These are phyloP conservation scores for Xylaria sp. DNA, from an alignment of 2,329 filamentous ascomycete species.

Conservation along the genomic window DNA sequence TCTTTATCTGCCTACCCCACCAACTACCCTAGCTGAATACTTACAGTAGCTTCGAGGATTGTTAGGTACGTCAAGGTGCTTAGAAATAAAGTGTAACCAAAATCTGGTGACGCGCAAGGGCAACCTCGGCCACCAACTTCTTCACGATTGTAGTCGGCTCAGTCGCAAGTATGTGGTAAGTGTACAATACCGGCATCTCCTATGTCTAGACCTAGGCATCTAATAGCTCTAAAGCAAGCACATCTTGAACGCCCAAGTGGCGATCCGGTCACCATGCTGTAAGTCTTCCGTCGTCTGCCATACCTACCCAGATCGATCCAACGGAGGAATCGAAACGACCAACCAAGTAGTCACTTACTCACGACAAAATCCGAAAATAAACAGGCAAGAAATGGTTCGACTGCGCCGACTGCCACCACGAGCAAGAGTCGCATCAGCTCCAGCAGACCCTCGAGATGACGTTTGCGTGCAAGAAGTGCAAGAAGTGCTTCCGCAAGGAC, in stretches of 20 bases:
- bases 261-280: conserved; percentile 97
- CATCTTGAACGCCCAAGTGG: conserved; percentile 95
- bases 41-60: too few species aligned
- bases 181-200: not conserved
- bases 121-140: conserved; percentile 1
- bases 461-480: conserved; percentile 99
- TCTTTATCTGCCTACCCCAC: too few species aligned
- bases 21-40: too few species aligned
- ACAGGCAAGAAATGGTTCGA: conserved; percentile 97
- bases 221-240: conserved; percentile 73
- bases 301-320: not conserved
- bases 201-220: not conserved
- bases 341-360: conserved; percentile 9
- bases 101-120: conserved; percentile 34
- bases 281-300: conserved; percentile 50
- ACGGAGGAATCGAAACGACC: not conserved
- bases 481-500: conserved; percentile 97
- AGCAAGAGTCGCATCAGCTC: conserved; percentile 81
- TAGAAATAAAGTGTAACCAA: conserved; percentile 14
- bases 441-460: conserved; percentile 85
- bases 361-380: not conserved
- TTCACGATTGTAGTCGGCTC: not conserved
- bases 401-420: conserved; percentile 92
- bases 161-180: conserved; percentile 36
- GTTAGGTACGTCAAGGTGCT: not conserved